Base-by-base conservation (phyloP, 331 rosid species). In the Quercus phellos region DNA sequence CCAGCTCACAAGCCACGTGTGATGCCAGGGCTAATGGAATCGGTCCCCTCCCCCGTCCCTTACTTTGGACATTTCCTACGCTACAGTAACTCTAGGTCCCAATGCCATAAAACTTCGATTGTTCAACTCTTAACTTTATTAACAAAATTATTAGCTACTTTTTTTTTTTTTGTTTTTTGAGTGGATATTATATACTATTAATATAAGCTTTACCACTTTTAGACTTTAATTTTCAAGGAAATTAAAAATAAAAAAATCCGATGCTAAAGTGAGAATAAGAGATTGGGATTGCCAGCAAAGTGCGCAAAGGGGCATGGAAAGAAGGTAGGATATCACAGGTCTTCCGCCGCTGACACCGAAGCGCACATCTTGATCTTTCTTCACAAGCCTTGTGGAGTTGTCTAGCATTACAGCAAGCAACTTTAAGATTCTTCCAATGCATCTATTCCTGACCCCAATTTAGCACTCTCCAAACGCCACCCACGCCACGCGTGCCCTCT, bases 221-320 rank as follows among this genome's bases (percentile, higher is more conserved):
- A 58, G 24, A 26, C 30, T 22, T 26, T 59, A 22, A 59, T 59
- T 22, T 21, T 24, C 2, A 22, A 59, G 18, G 46, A 38, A 8
- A 58, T 67, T 1, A 74, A 24, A 14, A n/a, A 12, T 22, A 11
- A 17, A 10, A 24, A 24, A 70, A 55, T 8, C 68, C 8, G 70
- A 70, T 50, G 19, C 54, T 72, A 77, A 74, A 55, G 61, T 54
- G 55, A 21, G 75, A 51, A 70, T 14, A 72, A 16, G 70, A 51
- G 38, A 70, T 76, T 75, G 87, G 58, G 30, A 70, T 78, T 75
- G 87, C 74, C 86, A 78, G 72, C 75, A 42, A 71, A 70, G 74
- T 54, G 75, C 43, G 75, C 78, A 55, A 73, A 76, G 80, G 55
- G 84, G 73, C 78, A 55, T 42, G 70, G 53, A 5, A 68, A 63